Evolutionary conservation across 768 basidiomycete genomes (phyloP).

Genomic region (Cantharellus cinnabarinus): DNA sequence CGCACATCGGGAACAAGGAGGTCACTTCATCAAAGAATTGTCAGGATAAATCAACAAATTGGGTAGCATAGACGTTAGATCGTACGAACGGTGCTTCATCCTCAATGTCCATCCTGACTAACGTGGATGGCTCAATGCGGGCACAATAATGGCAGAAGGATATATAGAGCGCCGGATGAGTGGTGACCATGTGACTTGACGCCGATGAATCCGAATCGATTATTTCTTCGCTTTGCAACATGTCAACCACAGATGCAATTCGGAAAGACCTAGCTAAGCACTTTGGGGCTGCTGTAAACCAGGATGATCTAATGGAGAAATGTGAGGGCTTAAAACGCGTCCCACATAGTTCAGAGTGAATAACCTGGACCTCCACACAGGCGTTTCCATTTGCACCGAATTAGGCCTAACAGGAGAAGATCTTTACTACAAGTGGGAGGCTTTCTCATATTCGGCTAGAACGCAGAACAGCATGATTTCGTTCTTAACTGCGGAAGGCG

Average conservation of each 20-base stretch:
- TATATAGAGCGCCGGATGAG: too few species aligned
- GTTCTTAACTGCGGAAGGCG: neutral
- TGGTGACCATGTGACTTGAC: too few species aligned
- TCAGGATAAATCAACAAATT: neutral
- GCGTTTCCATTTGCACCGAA: constrained; percentile 20
- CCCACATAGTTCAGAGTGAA: neutral
- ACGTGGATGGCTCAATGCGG: neutral
- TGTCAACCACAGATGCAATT: neutral
- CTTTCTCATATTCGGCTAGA: constrained; percentile 15
- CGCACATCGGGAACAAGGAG: neutral
- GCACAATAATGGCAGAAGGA: neutral
- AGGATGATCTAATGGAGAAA: constrained; percentile 18
- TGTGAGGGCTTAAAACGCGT: constrained; percentile 12
- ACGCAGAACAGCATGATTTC: constrained; percentile 4
- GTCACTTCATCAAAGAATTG: neutral
- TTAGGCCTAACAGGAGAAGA: constrained; percentile 20
- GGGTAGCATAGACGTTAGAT: neutral
- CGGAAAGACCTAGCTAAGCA: constrained; percentile 11
- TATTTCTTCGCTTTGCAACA: neutral
- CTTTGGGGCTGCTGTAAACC: constrained; percentile 14
- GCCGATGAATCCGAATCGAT: constrained; percentile 2
- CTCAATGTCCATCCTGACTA: neutral
- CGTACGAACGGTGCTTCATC: neutral
- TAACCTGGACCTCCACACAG: constrained; percentile 10
- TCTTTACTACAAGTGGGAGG: constrained; percentile 26